These are phyloP conservation scores for Helianthus tuberosus DNA, from an alignment of 129 eudicot genomes.

Conservation along the genomic window DNA sequence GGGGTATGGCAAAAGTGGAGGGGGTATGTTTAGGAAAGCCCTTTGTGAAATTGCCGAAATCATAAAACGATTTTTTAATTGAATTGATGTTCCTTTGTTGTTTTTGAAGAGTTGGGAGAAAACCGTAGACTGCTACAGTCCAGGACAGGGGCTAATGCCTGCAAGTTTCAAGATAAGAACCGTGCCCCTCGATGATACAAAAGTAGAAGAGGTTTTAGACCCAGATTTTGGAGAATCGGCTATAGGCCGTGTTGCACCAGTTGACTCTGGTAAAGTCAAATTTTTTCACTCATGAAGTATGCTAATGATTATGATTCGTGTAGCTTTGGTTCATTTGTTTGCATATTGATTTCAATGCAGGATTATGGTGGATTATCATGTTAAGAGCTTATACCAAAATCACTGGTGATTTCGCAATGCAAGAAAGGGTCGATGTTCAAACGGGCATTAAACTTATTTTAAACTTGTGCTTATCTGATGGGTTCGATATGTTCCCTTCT, in stretches of 20 bases:
- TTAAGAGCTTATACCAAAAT: constrained; percentile 90
- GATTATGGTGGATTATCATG: constrained; percentile 97
- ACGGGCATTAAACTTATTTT: constrained; percentile 83
- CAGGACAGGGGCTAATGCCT: constrained; percentile 98
- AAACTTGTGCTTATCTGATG: constrained; percentile 87
- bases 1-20: no score
- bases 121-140: constrained; percentile 98
- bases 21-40: no score
- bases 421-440: constrained; percentile 92
- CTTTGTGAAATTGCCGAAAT: not conserved
- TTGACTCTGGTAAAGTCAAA: constrained; percentile 75
- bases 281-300: not conserved
- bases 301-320: constrained; percentile 7
- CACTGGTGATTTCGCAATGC: constrained; percentile 84
- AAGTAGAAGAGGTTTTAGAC: constrained; percentile 91
- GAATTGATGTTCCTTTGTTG: constrained; percentile 19
- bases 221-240: constrained; percentile 99
- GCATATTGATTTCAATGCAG: constrained; percentile 34
- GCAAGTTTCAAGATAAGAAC: constrained; percentile 95
- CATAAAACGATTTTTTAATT: not conserved
- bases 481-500: constrained; percentile 99
- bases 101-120: constrained; percentile 87
- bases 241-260: constrained; percentile 99
- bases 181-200: constrained; percentile 74
- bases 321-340: not conserved